Base-by-base conservation (phyloP, 1,139 yeast species). In the Hanseniaspora gamundiae region DNA sequence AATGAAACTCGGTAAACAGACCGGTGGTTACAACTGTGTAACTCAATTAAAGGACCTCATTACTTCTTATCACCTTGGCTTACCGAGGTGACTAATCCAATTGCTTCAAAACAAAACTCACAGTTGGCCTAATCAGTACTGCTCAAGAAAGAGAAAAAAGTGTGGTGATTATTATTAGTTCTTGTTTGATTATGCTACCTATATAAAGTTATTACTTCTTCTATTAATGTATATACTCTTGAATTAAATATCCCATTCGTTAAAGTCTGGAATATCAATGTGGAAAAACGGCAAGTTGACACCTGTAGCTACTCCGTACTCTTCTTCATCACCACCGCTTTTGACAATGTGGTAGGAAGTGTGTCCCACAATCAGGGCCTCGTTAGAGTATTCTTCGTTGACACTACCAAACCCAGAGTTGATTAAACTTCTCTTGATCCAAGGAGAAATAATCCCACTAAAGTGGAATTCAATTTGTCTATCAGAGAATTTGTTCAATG, bases 401-500 rank as follows among this genome's bases (percentile, higher is more conserved):
- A 71, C 70, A 35, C 74, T 69, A 43, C 95, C 96, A 64, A 87
- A 87, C 1, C 94, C 94, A 46, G 81, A 80, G 52, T 78, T 75
- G 41, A 81, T 60, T 52, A 88, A 71, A 9, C 80, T 85, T 55
- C 93, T 73, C 57, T 86, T 76, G 46, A 84, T 74, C 96, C 96
- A 87, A 9, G 91, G 87, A 46, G 85, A 79, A 45, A 81, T 66
- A 35, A 88, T 76, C 22, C 95, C 94, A 13, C 85, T 77, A 59
- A 88, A 87, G 61, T 88, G 96, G 65, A 80, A 80, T 62, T 87
- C 95, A 45, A 86, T 91, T 52, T 83, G 88, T 48, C 82, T 70
- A 57, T 84, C 88, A 35, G 94, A 84, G 56, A 83, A 85, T 45
- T 69, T 71, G 61, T 80, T 79, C 47, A 85, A 64, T 8, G 86